phyloP scores from a whole-genome alignment of 2,329 filamentous ascomycete species.

The Leptographium radiaticola region DNA sequence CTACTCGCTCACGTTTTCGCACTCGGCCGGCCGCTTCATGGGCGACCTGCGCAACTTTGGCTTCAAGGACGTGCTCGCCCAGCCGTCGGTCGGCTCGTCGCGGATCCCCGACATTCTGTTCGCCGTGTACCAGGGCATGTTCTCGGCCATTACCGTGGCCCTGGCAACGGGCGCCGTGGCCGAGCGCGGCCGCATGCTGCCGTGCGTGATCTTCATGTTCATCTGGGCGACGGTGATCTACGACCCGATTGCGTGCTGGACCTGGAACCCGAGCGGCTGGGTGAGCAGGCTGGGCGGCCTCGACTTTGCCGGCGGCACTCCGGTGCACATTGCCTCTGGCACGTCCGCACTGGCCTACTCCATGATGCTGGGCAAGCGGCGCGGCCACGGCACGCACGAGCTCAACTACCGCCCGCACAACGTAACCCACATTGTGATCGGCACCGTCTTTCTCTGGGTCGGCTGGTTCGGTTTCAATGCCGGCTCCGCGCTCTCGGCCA shows the following conservation, averaged over 20 bases:
- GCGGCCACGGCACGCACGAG: slow-evolving; percentile 75
- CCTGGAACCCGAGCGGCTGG: slow-evolving; percentile 80
- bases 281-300: slow-evolving; percentile 65
- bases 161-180: slow-evolving; percentile 67
- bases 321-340: slow-evolving; percentile 78
- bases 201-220: slow-evolving; percentile 85
- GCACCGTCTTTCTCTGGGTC: slow-evolving; percentile 88
- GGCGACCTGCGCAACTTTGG: slow-evolving; percentile 71
- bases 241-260: slow-evolving; percentile 90
- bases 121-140: slow-evolving; percentile 80
- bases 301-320: slow-evolving; percentile 82
- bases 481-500: slow-evolving; percentile 68
- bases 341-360: slow-evolving; percentile 78
- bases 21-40: slow-evolving; percentile 61
- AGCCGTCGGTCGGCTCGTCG: slow-evolving; percentile 58
- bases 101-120: slow-evolving; percentile 75
- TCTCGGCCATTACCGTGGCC: slow-evolving; percentile 74
- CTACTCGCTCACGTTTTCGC: slow-evolving; percentile 71
- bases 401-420: slow-evolving; percentile 89
- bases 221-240: slow-evolving; percentile 85
- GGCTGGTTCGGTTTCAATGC: slow-evolving; percentile 96
- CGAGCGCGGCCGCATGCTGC: slow-evolving; percentile 77
- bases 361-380: slow-evolving; percentile 77
- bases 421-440: slow-evolving; percentile 82
- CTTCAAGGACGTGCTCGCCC: slow-evolving; percentile 60